Evolutionary conservation across 2,329 filamentous ascomycete genomes (phyloP), one percentile per base, ranked within the genome.

Genomic region (Sporothrix pallida): DNA sequence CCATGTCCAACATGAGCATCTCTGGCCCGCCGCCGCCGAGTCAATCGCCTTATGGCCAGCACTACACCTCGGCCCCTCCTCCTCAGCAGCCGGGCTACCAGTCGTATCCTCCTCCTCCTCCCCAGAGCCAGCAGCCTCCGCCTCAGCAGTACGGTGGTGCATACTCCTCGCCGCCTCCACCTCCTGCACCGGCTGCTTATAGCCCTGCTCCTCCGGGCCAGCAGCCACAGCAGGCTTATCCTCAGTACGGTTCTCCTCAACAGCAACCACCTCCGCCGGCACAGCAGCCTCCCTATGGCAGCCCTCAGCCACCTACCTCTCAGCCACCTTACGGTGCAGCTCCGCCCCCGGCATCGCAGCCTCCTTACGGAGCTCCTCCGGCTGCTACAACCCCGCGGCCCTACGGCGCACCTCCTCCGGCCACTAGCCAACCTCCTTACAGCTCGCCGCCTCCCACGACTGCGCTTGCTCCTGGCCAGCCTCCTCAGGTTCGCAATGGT

Each of bases 1-100:
- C 74, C 37, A 75, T 75, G 74, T 75, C 74, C n/a, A 72, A 56
- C 70, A 75, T 75, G 74, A 75, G 23, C 46, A 71, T 75, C 23
- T 75, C 74, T 1, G 56, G 65, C 31, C 67, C 48, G 48, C 74
- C 74, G n/a, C 63, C 72, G 13, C 13, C 68, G 7, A 69, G 42
- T 20, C 74, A 73, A 60, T 42, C 71, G 8, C 71, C 52, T 0
- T 73, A 74, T 31, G 67, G 72, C 20, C 63, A 48, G 37, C 63
- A 63, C 50, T 75, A 73, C 52, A 46, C 58, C n/a, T 31, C 63
- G 23, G 52, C 69, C 15, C 72, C 69, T 1, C 70, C 52, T 4
- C 31, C 52, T 10, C n/a, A 52, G 60, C 73, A 72, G 37, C 70
- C 70, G 4, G 67, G 56, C 56, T 74, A 75, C 58, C 71, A 72